Percentiles rank a stretch among this genome's conserved stretches.
These are phyloP conservation scores for Wallacemonas sp. DNA, from an alignment of 208 protist species.

Conservation along the genomic window DNA sequence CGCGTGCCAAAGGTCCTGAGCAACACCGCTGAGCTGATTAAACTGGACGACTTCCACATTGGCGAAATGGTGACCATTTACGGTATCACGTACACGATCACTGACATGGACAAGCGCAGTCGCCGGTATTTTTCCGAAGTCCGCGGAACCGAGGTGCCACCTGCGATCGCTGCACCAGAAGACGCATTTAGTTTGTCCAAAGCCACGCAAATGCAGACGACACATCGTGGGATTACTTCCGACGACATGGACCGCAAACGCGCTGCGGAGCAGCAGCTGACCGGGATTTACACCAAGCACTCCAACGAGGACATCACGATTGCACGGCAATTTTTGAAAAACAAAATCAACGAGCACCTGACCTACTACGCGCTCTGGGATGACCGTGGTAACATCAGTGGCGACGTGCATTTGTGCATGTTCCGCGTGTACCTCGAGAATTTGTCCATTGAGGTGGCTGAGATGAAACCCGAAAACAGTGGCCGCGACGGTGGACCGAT, in stretches of 20 bases:
- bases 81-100: constrained; percentile 68
- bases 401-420: constrained; percentile 80
- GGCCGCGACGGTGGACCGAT: constrained; percentile 62
- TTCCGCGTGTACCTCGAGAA: constrained; percentile 82
- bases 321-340: constrained; percentile 85
- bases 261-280: constrained; percentile 79
- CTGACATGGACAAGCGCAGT: constrained; percentile 82
- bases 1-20: constrained; percentile 68
- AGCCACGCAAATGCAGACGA: constrained; percentile 23
- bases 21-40: constrained; percentile 48
- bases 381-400: constrained; percentile 78
- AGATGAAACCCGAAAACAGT: constrained; percentile 70
- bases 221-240: constrained; percentile 56
- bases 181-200: constrained; percentile 42
- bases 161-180: constrained; percentile 36
- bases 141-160: constrained; percentile 39
- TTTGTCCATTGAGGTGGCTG: constrained; percentile 75
- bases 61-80: constrained; percentile 72
- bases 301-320: constrained; percentile 83
- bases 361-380: constrained; percentile 90
- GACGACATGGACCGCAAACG: constrained; percentile 90
- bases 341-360: constrained; percentile 87
- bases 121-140: constrained; percentile 71
- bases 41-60: constrained; percentile 75
- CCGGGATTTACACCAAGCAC: constrained; percentile 89